Conservation (phyloP, 192 early-diverging fungal species). For the Rhizoclosmatium sp. region DNA sequence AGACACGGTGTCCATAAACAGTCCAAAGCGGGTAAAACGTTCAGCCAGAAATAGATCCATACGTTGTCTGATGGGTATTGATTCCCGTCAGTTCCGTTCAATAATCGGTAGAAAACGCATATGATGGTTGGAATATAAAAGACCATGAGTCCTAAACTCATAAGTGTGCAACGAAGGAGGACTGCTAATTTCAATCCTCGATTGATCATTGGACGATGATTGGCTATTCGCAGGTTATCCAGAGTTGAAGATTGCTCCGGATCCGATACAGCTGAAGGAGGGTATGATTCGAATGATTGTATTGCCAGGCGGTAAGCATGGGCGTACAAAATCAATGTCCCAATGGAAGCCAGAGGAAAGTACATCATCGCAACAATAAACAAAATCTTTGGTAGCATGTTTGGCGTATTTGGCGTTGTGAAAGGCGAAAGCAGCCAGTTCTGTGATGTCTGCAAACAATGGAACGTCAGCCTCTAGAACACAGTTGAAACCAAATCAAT, state of each 20-base stretch:
- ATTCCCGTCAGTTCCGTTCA: neutral
- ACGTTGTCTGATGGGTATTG: neutral
- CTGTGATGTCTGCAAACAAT: neutral
- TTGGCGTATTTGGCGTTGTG: neutral
- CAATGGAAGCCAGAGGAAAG: neutral
- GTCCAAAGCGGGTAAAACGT: conserved; percentile 21
- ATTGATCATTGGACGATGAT: too few relatives aligned
- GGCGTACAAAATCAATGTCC: neutral
- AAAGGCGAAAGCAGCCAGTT: conserved; percentile 1
- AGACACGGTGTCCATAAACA: conserved; percentile 20
- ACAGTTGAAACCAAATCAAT: neutral
- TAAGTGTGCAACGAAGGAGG: conserved; percentile 27
- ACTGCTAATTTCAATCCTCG: neutral
- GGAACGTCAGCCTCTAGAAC: too few relatives aligned
- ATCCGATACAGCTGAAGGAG: too few relatives aligned
- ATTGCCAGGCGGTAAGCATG: neutral
- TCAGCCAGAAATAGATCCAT: neutral
- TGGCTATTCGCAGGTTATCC: too few relatives aligned
- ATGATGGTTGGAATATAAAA: conserved; percentile 19
- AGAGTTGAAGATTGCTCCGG: too few relatives aligned
- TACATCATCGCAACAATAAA: neutral
- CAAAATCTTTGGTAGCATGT: neutral
- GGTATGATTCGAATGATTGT: neutral
- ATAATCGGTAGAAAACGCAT: neutral
- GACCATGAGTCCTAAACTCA: conserved; percentile 22